Percentiles rank a stretch among this genome's conserved stretches.
phyloP scores from a whole-genome alignment of 106 monocot species.

The Gastrodia elata region DNA sequence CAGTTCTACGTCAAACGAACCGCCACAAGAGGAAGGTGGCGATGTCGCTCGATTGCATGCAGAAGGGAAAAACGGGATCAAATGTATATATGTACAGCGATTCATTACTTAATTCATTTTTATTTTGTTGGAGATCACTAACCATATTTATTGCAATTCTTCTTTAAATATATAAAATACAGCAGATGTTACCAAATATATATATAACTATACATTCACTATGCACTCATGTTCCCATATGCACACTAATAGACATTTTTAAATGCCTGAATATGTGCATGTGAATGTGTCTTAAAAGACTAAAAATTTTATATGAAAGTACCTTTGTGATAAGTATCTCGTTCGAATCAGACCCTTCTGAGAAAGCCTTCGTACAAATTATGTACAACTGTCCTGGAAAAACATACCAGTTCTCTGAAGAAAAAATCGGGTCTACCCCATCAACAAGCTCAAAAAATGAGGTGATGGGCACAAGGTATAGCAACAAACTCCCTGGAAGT shows the following conservation, averaged over 20 bases:
- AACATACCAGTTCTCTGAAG: conserved; percentile 60
- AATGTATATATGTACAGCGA: too few relatives aligned
- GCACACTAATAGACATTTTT: not conserved
- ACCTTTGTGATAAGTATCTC: conserved; percentile 88
- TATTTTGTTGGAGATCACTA: too few relatives aligned
- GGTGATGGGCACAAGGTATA: conserved; percentile 53
- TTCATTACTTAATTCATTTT: too few relatives aligned
- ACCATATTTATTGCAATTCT: too few relatives aligned
- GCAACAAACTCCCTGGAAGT: conserved; percentile 45
- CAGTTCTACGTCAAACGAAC: too few relatives aligned
- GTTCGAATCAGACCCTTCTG: conserved; percentile 43
- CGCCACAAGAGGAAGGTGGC: too few relatives aligned
- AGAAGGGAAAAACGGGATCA: too few relatives aligned
- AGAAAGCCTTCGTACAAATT: conserved; percentile 54
- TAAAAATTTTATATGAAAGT: not conserved
- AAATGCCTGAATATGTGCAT: not conserved
- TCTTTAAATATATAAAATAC: too few relatives aligned
- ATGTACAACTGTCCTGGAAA: conserved; percentile 70
- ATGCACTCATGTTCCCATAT: not conserved
- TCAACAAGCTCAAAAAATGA: conserved; percentile 22
- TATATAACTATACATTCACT: not conserved
- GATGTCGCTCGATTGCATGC: too few relatives aligned
- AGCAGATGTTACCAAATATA: too few relatives aligned
- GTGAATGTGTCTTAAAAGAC: conserved; percentile 7
- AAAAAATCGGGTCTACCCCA: conserved; percentile 20